Evolutionary conservation across 257 asterid species (phyloP).

Genomic region (Solanum sejunctum): DNA sequence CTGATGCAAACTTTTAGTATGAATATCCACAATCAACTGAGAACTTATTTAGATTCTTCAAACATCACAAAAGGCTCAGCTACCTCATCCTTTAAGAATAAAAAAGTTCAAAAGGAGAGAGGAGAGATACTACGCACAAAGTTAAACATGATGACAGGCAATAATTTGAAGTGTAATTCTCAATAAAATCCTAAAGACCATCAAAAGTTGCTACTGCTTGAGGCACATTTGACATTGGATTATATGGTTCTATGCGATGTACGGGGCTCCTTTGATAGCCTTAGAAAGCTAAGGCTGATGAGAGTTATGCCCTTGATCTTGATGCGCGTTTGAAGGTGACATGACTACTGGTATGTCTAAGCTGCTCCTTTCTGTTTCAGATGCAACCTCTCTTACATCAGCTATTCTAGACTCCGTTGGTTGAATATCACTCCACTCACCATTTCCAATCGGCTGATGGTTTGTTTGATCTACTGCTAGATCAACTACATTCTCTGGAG

Average conservation of each 20-base stretch:
- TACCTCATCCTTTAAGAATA: not conserved
- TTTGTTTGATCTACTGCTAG: slow-evolving; percentile 41
- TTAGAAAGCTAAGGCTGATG: slow-evolving; percentile 38
- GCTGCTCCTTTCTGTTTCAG: slow-evolving; percentile 47
- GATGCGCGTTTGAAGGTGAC: slow-evolving; percentile 40
- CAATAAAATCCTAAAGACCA: not conserved
- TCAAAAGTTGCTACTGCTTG: not conserved
- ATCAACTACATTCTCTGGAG: slow-evolving; percentile 33
- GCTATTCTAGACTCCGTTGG: slow-evolving; percentile 75
- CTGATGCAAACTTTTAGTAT: not conserved
- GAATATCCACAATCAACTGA: not conserved
- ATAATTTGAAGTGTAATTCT: not conserved
- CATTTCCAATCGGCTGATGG: slow-evolving; percentile 46
- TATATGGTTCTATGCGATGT: not conserved
- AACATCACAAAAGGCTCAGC: not conserved
- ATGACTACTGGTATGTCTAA: slow-evolving; percentile 66
- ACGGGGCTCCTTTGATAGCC: not conserved
- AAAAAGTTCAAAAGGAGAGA: not conserved
- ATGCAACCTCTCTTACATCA: slow-evolving; percentile 79
- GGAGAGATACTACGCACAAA: not conserved
- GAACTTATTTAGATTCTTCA: not conserved
- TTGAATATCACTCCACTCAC: slow-evolving; percentile 92
- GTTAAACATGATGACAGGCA: not conserved
- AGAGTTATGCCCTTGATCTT: slow-evolving; percentile 39
- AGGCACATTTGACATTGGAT: not conserved